These are phyloP conservation scores for Nothophytophthora sp. DNA, from an alignment of 352 stramenopile genomes.

Conservation along the genomic window DNA sequence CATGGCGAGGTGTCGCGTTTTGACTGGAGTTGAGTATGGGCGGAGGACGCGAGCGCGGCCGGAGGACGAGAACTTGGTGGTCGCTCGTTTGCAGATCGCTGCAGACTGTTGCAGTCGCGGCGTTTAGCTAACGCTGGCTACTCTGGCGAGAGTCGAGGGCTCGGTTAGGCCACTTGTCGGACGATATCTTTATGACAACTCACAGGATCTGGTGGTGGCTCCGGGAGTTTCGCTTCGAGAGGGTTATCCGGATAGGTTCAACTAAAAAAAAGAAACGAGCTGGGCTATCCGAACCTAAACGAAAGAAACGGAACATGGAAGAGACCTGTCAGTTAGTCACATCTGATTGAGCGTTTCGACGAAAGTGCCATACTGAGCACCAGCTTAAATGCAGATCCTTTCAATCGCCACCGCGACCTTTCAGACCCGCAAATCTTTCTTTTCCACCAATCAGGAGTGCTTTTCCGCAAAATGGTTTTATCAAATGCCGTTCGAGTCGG, in stretches of 20 bases:
- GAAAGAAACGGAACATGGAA: slow-evolving; percentile 19
- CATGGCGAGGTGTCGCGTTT: slow-evolving; percentile 20
- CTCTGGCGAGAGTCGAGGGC: slow-evolving; percentile 6
- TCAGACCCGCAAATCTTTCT: no score
- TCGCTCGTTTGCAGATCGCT: no score
- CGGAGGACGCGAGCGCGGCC: not conserved
- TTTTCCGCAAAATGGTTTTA: no score
- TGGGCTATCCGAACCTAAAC: slow-evolving; percentile 15
- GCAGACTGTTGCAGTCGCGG: not conserved
- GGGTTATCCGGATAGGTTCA: no score
- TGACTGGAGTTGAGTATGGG: not conserved
- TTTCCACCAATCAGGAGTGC: slow-evolving; percentile 17
- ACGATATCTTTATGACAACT: slow-evolving; percentile 7
- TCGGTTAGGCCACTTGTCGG: slow-evolving; percentile 20
- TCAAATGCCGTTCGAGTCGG: not conserved
- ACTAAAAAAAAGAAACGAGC: slow-evolving; percentile 13
- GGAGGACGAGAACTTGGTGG: no score
- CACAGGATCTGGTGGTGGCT: no score
- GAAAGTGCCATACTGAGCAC: slow-evolving; percentile 8
- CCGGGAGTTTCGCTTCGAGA: no score
- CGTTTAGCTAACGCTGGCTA: not conserved
- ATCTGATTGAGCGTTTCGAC: no score
- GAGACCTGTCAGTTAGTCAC: no score
- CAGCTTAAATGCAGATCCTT: slow-evolving; percentile 19
- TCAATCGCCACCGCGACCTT: slow-evolving; percentile 17